Evolutionary conservation across 139 green algal species (phyloP), one percentile per base, ranked within the genome.

Genomic region (Chlorella sp.): DNA sequence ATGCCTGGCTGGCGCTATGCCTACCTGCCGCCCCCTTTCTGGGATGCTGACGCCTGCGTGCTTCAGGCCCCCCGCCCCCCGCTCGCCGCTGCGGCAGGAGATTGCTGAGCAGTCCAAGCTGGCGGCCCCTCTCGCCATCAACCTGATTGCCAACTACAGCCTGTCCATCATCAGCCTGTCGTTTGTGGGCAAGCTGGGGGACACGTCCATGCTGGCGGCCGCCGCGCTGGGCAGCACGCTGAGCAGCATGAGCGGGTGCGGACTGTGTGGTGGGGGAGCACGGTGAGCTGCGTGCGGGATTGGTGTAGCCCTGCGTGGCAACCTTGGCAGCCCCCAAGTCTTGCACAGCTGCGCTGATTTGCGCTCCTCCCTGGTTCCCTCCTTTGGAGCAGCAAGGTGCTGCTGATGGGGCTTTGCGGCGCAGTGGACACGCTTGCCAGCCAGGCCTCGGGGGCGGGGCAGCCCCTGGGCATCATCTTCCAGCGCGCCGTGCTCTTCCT

Each of bases 131-230:
- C 72, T 88, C 36, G 73, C 48, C 0, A 41, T 82, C 20, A 82
- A 86, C 67, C 38, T 88, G 8, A 74, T 86, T 9, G 65, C 77
- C 8, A 88, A 85, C 64, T 85, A 88, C n/a, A 73, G 40, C 0
- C 40, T 86, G 0, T 77, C 76, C 34, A 78, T 85, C 7, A 70
- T 87, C 62, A 78, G 54, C 65, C 84, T 87, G 5, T 51, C 60
- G 1, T 84, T 77, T 36, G 76, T 79, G 62, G 77, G 77, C 40
- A 83, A 83, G 60, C 77, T 83, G 77, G 77, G 77, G 7, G 77
- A 83, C 36, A 88, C 79, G 14, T 38, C 73, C 22, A 38, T 68
- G 44, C 44, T 88, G 58, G 85, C 85, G 28, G 85, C 85, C 1
- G 85, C 85, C 8, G 80, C 85, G 14, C 73, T 88, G 48, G 79